Base-by-base conservation (phyloP, 1,284 basidiomycete species). In the Malassezia sympodialis region DNA sequence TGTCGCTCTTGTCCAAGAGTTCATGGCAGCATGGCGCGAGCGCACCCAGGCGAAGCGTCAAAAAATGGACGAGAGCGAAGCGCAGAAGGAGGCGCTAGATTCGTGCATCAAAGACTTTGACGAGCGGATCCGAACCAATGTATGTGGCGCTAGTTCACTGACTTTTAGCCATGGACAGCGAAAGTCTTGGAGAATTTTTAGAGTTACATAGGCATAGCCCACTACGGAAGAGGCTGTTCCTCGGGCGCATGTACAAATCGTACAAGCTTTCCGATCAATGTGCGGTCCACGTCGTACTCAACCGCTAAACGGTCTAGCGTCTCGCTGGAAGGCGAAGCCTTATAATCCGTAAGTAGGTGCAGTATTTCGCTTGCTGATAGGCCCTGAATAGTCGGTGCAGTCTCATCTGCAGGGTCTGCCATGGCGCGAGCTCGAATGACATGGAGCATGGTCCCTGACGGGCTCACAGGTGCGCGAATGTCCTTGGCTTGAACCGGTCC, bases 151-250 rank as follows among this genome's bases (percentile, higher is more conserved):
- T 7, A 12, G 4, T 10, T 19, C 19, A 11, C 23, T 30, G 19
- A 23, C 21, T 21, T 46, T 7, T 39, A 55, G 48, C 49, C 54
- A n/a, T 56, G 54, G 54, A 56, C 43, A 4, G 48, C 54, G 17
- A 39, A 46, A 6, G 28, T 56, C 8, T 12, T 56, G 37, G 26
- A 48, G 14, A 26, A 51, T 10, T 51, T 56, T 35, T 56, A 48
- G n/a, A n/a, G 30, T 34, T 34, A 34, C 32, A 34, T 34, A 34
- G 32, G 14, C 21, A 10, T 4, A 28, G 14, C 21, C 24, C 19
- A 17, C 41, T 37, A 24, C 6, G 24, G 15, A 17, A 47, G 7
- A 14, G 54, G 48, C 54, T 56, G 48, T 11, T 47, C 32, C 6
- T 41, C 35, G 12, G 54, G 45, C 17, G 30, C 50, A 12, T 19